These are phyloP conservation scores for Fusarium brachygibbosum DNA, from an alignment of 2,329 filamentous ascomycete species.

Conservation along the genomic window DNA sequence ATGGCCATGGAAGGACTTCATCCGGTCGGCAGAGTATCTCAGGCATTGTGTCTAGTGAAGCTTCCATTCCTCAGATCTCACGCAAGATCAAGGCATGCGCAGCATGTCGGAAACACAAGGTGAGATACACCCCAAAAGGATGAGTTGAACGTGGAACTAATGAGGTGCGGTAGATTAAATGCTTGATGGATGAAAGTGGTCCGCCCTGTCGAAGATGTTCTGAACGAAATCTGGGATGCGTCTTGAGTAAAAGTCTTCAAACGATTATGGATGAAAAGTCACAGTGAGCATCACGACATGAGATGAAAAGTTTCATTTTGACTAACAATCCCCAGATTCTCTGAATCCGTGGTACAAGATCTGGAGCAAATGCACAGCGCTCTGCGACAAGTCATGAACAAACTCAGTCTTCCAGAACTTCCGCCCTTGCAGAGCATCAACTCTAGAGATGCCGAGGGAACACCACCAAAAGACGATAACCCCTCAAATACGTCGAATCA, in stretches of 20 bases:
- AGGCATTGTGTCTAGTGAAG: conserved; percentile 27
- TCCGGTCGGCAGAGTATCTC: conserved; percentile 40
- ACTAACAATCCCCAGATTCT: conserved; percentile 11
- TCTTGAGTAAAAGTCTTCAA: conserved; percentile 59
- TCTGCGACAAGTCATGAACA: conserved; percentile 45
- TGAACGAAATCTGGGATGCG: conserved; percentile 55
- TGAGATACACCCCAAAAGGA: conserved; percentile 15
- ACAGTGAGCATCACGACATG: conserved; percentile 45
- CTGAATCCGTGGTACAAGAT: conserved; percentile 45
- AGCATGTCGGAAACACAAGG: conserved; percentile 59
- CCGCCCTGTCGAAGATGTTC: conserved; percentile 57
- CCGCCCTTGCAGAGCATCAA: conserved; percentile 43
- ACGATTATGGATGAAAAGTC: conserved; percentile 59
- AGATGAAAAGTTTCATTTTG: not conserved
- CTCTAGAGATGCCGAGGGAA: conserved; percentile 41
- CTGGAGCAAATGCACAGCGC: conserved; percentile 47
- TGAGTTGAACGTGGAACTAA: not conserved
- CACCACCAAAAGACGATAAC: conserved; percentile 44
- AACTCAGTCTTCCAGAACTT: conserved; percentile 45
- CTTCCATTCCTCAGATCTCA: conserved; percentile 53
- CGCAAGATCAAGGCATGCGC: conserved; percentile 59
- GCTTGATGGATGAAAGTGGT: conserved; percentile 57
- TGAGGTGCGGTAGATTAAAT: conserved; percentile 54
- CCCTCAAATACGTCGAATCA: conserved; percentile 13
- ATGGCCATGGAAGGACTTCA: conserved; percentile 36